Evolutionary conservation across 495 filamentous ascomycete species (phyloP).

Genomic region (Xylaria flabelliformis): DNA sequence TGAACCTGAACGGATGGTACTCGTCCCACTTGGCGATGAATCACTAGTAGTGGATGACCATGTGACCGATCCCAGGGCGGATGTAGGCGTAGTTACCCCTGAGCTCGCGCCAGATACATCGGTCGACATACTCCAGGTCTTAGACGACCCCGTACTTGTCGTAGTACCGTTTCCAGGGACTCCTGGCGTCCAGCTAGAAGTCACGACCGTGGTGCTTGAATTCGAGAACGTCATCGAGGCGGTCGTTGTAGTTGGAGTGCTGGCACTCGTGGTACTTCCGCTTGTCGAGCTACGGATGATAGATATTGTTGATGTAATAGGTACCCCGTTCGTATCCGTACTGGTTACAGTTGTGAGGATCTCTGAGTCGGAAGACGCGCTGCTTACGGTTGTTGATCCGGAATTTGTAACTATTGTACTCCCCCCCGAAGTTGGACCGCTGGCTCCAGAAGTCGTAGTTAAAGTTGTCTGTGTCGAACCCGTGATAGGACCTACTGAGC

Average conservation of each 20-base stretch:
- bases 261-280: not conserved
- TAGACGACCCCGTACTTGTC: not conserved
- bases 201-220: not conserved
- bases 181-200: not conserved
- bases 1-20: conserved; percentile 1
- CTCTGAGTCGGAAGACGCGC: not conserved
- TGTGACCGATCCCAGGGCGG: conserved; percentile 8
- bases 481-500: not conserved
- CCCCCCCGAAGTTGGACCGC: not conserved
- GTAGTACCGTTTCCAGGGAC: not conserved
- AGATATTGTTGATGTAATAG: conserved; percentile 10
- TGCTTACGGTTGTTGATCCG: not conserved
- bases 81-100: not conserved
- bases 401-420: not conserved
- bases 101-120: conserved; percentile 6
- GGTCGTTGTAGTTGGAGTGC: not conserved
- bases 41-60: conserved; percentile 1
- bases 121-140: not conserved
- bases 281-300: not conserved
- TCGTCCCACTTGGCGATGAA: conserved; percentile 14
- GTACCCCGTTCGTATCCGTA: not conserved
- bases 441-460: not conserved
- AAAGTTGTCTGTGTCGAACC: not conserved
- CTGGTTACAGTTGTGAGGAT: not conserved
- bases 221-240: conserved; percentile 3